Evolutionary conservation across 192 early-diverging fungal species (phyloP), one percentile per base, ranked within the genome.

Genomic region (Rhizophagus sp.): DNA sequence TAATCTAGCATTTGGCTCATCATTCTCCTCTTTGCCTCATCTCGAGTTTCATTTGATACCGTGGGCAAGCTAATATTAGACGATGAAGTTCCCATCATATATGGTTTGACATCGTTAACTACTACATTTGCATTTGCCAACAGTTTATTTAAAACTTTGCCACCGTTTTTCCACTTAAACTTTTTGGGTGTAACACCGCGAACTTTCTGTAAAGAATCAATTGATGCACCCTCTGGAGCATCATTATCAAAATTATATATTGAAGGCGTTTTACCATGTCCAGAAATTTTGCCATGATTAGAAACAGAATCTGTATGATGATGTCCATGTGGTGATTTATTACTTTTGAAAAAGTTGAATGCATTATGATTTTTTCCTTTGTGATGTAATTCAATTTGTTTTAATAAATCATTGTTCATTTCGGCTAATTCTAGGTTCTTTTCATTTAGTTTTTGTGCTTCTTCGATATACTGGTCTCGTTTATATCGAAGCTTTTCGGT

Each of bases 351-450:
- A 22, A 82, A 78, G 34, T 74, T 49, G 12, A 79, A 66, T 22
- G 57, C 63, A 34, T 81, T 78, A 22, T 70, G 15, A 52, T n/a
- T 50, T 36, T 76, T 69, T 3, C 39, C 34, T 30, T 82, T 82
- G 61, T 52, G 66, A 17, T 83, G 81, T 25, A 76, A 79, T 27
- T 86, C 81, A 74, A 86, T 64, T 25, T 84, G 82, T 62, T 83
- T 80, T 39, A 84, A 85, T 65, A 90, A 80, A 47, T 90, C 89
- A 79, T 89, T 90, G 76, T 90, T 90, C 65, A 89, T 86, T 19
- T 80, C 82, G 9, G 86, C 82, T 2, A 90, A 78, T 72, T 89
- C 88, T 17, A 87, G 84, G 62, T 90, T 89, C 52, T 87, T 86
- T 34, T 85, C 84, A 52, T 87, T 90, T 6, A 90, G 74, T 22